These are phyloP conservation scores for Candida qinlingensis DNA, from an alignment of 805 yeast genomes.

Conservation along the genomic window DNA sequence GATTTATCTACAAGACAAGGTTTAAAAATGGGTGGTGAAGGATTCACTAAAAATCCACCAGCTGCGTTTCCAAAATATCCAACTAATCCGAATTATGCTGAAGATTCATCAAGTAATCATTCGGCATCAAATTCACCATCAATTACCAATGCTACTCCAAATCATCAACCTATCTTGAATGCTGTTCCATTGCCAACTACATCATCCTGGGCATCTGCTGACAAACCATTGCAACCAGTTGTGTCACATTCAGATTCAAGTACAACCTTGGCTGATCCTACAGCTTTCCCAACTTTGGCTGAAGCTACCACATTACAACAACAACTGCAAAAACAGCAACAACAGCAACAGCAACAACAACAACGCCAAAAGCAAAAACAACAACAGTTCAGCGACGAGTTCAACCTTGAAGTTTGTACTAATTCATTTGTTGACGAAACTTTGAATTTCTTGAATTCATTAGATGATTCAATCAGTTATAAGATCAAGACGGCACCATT, in stretches of 20 bases:
- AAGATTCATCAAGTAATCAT: background rate
- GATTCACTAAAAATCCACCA: slow-evolving; percentile 25
- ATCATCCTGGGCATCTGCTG: slow-evolving; percentile 55
- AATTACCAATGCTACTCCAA: slow-evolving; percentile 8
- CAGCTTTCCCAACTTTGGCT: slow-evolving; percentile 58
- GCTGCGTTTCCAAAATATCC: slow-evolving; percentile 21
- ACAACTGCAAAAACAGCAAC: slow-evolving; percentile 27
- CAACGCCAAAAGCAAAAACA: slow-evolving; percentile 26
- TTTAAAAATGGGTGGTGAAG: slow-evolving; percentile 42
- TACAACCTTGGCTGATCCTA: slow-evolving; percentile 38
- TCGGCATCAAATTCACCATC: slow-evolving; percentile 10
- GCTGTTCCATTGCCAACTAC: slow-evolving; percentile 61
- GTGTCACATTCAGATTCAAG: slow-evolving; percentile 8
- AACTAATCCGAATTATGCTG: background rate
- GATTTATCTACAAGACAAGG: slow-evolving; percentile 76
- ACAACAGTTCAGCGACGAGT: slow-evolving; percentile 20
- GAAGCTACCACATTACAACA: slow-evolving; percentile 31
- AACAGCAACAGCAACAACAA: slow-evolving; percentile 23
- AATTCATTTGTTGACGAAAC: slow-evolving; percentile 44
- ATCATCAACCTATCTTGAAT: slow-evolving; percentile 19
- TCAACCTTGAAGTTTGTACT: slow-evolving; percentile 40
- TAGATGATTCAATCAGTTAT: slow-evolving; percentile 30
- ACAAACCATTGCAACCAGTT: slow-evolving; percentile 31
- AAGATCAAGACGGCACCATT: slow-evolving; percentile 31
- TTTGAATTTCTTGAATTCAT: slow-evolving; percentile 34